Evolutionary conservation across 148 eudicot species (phyloP).

Genomic region (Simmondsia chinensis): DNA sequence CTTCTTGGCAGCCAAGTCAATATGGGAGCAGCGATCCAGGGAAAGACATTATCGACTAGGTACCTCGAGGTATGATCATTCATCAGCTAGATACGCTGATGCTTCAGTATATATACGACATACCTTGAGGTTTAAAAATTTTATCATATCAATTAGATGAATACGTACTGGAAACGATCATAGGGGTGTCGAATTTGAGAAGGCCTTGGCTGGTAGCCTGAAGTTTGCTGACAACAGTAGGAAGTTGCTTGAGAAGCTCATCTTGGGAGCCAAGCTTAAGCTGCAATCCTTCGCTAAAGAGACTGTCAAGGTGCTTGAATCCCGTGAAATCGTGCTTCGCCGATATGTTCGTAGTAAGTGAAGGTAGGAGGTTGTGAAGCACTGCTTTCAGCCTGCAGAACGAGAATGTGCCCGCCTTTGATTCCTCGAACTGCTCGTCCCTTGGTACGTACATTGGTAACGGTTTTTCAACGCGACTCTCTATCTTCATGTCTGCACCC

Average conservation of each 20-base stretch:
- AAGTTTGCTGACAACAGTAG: conserved; percentile 41
- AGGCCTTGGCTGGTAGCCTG: conserved; percentile 54
- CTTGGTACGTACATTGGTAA: conserved; percentile 78
- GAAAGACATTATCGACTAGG: too few relatives aligned
- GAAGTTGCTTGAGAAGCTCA: conserved; percentile 61
- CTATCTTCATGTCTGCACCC: conserved; percentile 38
- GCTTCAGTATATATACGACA: background rate
- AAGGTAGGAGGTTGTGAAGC: conserved; percentile 74
- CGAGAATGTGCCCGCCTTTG: conserved; percentile 59
- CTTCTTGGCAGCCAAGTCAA: too few relatives aligned
- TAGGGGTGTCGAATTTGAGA: conserved; percentile 76
- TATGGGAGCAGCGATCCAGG: too few relatives aligned
- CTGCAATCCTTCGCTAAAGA: conserved; percentile 69
- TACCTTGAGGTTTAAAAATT: too few relatives aligned
- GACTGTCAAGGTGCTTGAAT: conserved; percentile 71
- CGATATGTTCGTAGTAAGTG: conserved; percentile 65
- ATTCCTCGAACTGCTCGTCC: conserved; percentile 90
- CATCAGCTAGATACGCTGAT: too few relatives aligned
- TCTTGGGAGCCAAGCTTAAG: conserved; percentile 69
- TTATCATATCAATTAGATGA: too few relatives aligned
- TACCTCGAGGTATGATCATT: too few relatives aligned
- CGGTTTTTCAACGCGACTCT: conserved; percentile 94
- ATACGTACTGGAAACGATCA: conserved; percentile 70
- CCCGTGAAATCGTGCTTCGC: conserved; percentile 75
- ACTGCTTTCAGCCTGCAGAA: conserved; percentile 75